Evolutionary conservation across 495 filamentous ascomycete genomes (phyloP).

Genomic region (Clohesyomyces aquaticus): DNA sequence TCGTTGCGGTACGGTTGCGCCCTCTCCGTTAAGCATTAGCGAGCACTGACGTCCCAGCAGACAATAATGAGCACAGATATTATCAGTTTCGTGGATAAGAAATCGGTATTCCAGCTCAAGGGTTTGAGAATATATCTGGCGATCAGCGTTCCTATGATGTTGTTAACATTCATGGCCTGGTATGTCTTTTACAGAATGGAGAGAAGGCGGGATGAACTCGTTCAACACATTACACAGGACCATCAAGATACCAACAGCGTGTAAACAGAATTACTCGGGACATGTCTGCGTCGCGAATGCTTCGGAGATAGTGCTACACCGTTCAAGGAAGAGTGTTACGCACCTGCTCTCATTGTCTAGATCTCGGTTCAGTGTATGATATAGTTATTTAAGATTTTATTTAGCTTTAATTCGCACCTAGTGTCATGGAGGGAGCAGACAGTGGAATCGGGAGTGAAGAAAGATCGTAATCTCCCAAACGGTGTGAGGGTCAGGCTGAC

Average conservation of each 20-base stretch:
- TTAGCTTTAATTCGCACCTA: no score
- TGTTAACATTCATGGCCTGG: constrained; percentile 29
- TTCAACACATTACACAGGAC: background rate
- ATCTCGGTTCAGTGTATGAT: no score
- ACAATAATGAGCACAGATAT: constrained; percentile 47
- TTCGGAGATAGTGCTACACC: background rate
- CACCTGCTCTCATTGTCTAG: no score
- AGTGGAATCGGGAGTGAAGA: no score
- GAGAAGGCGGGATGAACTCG: background rate
- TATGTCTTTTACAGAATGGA: constrained; percentile 12
- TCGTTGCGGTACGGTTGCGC: constrained; percentile 48
- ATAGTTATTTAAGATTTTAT: no score
- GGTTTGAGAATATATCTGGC: constrained; percentile 37
- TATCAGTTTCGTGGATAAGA: constrained; percentile 31
- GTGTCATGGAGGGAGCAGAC: no score
- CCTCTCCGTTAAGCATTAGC: background rate
- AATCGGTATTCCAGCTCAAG: constrained; percentile 17
- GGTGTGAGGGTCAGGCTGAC: no score
- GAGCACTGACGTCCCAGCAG: constrained; percentile 13
- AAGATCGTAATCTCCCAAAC: no score
- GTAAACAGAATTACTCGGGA: background rate
- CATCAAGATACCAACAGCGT: background rate
- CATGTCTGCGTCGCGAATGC: background rate
- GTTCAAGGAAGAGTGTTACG: background rate
- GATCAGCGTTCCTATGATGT: constrained; percentile 26